phyloP scores from a whole-genome alignment of 768 basidiomycete species.

The Hygrocybe coccinea region DNA sequence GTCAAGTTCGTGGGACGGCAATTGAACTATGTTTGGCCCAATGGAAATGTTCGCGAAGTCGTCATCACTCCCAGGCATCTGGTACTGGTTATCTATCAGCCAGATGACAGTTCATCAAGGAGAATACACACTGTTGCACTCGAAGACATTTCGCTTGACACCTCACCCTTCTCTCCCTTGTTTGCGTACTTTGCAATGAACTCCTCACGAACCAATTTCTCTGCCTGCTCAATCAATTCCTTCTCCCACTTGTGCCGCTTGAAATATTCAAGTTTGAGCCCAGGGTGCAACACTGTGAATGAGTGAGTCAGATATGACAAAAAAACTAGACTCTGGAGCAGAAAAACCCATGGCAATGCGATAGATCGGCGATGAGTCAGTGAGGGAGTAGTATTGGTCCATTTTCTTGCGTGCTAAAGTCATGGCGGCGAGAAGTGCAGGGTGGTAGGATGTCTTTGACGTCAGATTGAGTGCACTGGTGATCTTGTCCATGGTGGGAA shows the following conservation, averaged over 20 bases:
- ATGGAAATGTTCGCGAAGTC: not conserved
- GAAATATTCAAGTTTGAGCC: constrained; percentile 30
- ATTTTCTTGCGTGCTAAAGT: constrained; percentile 25
- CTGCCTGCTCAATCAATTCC: constrained; percentile 22
- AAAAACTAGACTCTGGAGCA: not conserved
- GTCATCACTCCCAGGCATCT: not conserved
- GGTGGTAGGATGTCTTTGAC: not conserved
- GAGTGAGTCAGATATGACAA: not conserved
- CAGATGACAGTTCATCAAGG: not conserved
- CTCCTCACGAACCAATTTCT: constrained; percentile 13
- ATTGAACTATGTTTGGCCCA: not conserved
- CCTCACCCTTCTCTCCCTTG: not conserved
- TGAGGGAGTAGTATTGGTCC: constrained; percentile 31
- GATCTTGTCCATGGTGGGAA: constrained; percentile 32
- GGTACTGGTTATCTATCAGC: not conserved
- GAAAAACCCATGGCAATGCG: constrained; percentile 33
- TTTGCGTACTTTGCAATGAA: constrained; percentile 5
- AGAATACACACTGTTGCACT: not conserved
- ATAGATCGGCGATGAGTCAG: constrained; percentile 30
- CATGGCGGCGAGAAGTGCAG: constrained; percentile 22
- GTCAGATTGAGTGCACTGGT: constrained; percentile 14
- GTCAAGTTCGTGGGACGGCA: constrained; percentile 18
- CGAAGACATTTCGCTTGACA: not conserved
- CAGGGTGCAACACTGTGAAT: constrained; percentile 25
- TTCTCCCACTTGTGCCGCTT: constrained; percentile 17